phyloP scores from a whole-genome alignment of 2,329 filamentous ascomycete species.

The Mycosphaerella arachidis region DNA sequence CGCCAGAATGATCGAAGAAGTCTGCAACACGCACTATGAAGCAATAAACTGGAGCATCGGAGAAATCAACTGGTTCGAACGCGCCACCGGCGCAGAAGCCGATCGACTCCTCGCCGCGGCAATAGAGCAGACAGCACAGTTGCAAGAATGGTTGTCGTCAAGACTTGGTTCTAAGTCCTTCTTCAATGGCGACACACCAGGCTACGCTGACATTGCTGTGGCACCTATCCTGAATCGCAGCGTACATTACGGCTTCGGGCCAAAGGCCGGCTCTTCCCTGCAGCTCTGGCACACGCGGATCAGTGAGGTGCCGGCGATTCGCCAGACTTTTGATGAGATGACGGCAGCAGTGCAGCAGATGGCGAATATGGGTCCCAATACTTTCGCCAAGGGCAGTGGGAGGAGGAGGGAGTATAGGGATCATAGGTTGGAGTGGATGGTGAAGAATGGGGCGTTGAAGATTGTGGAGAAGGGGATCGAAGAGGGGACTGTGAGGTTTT shows the following conservation, averaged over 20 bases:
- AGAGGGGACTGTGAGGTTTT: slow-evolving; percentile 23
- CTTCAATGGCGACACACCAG: slow-evolving; percentile 26
- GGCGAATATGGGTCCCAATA: slow-evolving; percentile 11
- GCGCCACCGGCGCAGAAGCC: slow-evolving; percentile 22
- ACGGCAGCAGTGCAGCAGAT: slow-evolving; percentile 19
- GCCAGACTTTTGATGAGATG: slow-evolving; percentile 25
- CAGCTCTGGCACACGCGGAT: slow-evolving; percentile 22
- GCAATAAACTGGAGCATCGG: slow-evolving; percentile 29
- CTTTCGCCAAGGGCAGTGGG: slow-evolving; percentile 13
- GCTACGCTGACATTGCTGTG: slow-evolving; percentile 30
- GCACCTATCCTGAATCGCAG: slow-evolving; percentile 26
- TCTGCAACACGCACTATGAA: slow-evolving; percentile 32
- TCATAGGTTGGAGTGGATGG: slow-evolving; percentile 18
- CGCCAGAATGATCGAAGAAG: slow-evolving; percentile 30
- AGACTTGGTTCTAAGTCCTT: slow-evolving; percentile 26
- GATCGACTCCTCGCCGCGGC: slow-evolving; percentile 26
- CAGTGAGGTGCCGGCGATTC: slow-evolving; percentile 18
- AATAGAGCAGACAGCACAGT: slow-evolving; percentile 22
- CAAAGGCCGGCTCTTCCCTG: slow-evolving; percentile 14
- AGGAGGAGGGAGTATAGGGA: slow-evolving; percentile 26
- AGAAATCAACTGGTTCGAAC: slow-evolving; percentile 24
- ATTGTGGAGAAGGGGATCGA: slow-evolving; percentile 21
- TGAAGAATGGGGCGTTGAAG: slow-evolving; percentile 12
- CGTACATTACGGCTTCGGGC: slow-evolving; percentile 22
- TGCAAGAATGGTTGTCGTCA: slow-evolving; percentile 25